Evolutionary conservation across 108 stramenopile genomes (phyloP), one percentile per base, ranked within the genome.

Genomic region (Stephanodiscus minutulus): DNA sequence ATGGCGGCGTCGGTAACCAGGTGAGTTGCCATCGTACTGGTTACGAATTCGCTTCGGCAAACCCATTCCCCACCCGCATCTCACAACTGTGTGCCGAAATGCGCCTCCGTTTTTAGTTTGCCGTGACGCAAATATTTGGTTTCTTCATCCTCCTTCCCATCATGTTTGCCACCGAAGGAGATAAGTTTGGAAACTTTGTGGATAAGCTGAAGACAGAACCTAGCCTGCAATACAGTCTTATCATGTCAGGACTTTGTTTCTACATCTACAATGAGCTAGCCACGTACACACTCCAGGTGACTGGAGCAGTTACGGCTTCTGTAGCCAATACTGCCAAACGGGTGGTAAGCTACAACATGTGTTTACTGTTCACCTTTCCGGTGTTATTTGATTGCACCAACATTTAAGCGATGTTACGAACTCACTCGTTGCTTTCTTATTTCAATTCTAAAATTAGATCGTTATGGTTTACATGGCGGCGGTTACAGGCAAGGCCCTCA

Each of bases 201-300:
- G 77, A 82, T 4, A 72, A 70, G 35, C 46, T 85, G 28, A 77
- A 74, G 52, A 74, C 84, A 0, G 74, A 78, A 50, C 64, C 64
- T 17, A 75, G 68, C 48, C 73, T 85, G 15, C 82, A 82, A 64
- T 82, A 80, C 61, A 85, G 82, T 48, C 78, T 85, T n/a, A 58
- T 77, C 48, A 77, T 85, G 72, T 80, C 78, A 15, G 84, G 84
- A 29, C 68, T 85, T 10, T 54, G 70, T 24, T 85, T 85, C 66
- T 85, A 82, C 82, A 74, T 82, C 49, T 85, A 85, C 81, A 85
- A 85, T 64, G 84, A 85, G 72, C 79, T 85, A 41, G 84, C 84
- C 22, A 85, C 84, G 7, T 79, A 82, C 63, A 85, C 84, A 18
- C 66, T 85, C 18, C 79, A 82, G 68, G 78, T 74, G 29, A 85